Percentiles rank a stretch among this genome's conserved stretches.
Conservation (phyloP, 345 rosid genomes). For the Angophora floribunda region DNA sequence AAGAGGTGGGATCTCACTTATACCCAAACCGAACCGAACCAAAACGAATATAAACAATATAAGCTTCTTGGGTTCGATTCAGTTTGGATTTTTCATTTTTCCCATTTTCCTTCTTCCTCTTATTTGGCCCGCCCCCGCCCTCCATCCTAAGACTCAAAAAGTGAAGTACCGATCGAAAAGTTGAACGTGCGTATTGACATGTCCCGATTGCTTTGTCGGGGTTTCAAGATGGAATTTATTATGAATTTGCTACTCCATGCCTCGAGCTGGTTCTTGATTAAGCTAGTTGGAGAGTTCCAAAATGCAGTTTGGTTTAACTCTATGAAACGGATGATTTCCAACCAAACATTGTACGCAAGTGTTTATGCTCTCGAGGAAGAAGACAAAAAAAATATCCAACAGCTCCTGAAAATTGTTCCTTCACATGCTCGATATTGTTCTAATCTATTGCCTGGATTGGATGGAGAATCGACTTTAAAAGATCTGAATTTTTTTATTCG, state of each 20-base stretch:
- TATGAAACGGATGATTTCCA: neutral
- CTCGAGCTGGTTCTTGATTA: neutral
- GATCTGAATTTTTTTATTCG: fast-evolving
- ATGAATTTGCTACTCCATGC: neutral
- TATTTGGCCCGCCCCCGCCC: neutral
- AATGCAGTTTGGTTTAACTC: neutral
- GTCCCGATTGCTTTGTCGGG: neutral
- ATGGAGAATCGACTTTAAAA: neutral
- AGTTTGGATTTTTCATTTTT: neutral
- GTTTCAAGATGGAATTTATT: neutral
- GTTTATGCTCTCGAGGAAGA: neutral
- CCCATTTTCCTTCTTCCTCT: neutral
- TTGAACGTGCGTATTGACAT: neutral
- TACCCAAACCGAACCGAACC: neutral
- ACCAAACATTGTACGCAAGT: neutral
- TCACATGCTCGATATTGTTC: neutral
- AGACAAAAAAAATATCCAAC: neutral
- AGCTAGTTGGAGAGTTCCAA: neutral
- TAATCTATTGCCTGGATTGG: fast-evolving
- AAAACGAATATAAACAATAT: neutral
- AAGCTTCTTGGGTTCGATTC: neutral
- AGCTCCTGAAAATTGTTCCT: neutral
- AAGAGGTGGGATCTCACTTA: neutral
- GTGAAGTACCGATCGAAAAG: neutral
- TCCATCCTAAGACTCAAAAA: neutral